A percentile compares a stretch with the other conserved stretches of the same genome.
These are phyloP conservation scores for Pestalotiopsis sp. DNA, from an alignment of 2,329 filamentous ascomycete genomes.

Conservation along the genomic window DNA sequence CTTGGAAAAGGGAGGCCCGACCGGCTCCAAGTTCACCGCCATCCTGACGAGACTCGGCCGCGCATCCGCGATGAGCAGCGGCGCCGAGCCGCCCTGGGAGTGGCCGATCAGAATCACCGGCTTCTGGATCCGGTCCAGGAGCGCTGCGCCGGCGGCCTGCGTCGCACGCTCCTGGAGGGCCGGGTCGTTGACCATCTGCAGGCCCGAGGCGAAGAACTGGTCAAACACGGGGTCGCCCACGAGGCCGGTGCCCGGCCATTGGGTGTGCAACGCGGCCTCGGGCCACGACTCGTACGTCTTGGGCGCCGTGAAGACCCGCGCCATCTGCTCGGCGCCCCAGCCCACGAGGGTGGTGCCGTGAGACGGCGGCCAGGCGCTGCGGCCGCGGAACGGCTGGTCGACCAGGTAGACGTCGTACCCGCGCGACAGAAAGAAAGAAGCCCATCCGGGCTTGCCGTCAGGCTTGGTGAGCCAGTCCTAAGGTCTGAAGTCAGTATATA, in stretches of 20 bases:
- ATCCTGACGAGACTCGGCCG: conserved; percentile 43
- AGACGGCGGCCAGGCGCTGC: conserved; percentile 43
- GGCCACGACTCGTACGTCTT: conserved; percentile 38
- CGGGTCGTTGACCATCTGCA: conserved; percentile 38
- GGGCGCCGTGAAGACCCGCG: conserved; percentile 41
- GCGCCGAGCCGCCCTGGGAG: conserved; percentile 47
- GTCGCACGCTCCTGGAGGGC: conserved; percentile 38
- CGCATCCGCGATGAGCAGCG: conserved; percentile 44
- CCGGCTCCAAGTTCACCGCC: conserved; percentile 48
- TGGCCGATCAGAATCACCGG: conserved; percentile 46
- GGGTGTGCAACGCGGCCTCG: conserved; percentile 41
- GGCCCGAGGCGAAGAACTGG: conserved; percentile 41
- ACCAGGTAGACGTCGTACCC: conserved; percentile 51
- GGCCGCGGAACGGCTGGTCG: conserved; percentile 48
- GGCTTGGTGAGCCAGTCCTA: conserved; percentile 51
- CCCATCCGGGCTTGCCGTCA: conserved; percentile 50
- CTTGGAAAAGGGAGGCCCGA: conserved; percentile 50
- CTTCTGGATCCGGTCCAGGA: conserved; percentile 45
- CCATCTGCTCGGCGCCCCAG: conserved; percentile 37
- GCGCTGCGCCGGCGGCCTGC: conserved; percentile 41
- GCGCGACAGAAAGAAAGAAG: conserved; percentile 46
- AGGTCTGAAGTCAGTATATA: conserved; percentile 1
- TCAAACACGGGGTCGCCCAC: conserved; percentile 45
- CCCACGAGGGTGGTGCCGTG: conserved; percentile 24
- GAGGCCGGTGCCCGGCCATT: conserved; percentile 44